phyloP scores from a whole-genome alignment of 129 eudicot species.

The Ambrosia trifida region DNA sequence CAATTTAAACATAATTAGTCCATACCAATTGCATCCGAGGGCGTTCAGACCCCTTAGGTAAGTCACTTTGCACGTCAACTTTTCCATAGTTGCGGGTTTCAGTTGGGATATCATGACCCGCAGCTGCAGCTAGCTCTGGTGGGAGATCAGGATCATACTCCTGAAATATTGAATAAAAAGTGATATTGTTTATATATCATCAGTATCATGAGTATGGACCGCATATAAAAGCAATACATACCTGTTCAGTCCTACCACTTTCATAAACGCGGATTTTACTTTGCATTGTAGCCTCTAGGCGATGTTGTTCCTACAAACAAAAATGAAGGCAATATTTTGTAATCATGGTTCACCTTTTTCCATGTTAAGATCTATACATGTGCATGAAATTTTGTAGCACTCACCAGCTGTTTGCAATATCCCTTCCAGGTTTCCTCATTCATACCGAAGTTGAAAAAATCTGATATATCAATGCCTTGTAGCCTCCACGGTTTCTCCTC shows the following conservation, averaged over 20 bases:
- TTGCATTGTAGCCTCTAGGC: constrained; percentile 93
- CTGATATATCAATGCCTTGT: constrained; percentile 71
- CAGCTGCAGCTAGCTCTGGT: constrained; percentile 99
- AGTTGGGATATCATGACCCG: constrained; percentile 71
- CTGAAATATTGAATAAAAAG: constrained; percentile 35
- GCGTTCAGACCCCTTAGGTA: constrained; percentile 52
- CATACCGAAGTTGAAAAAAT: constrained; percentile 91
- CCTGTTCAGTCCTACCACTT: constrained; percentile 98
- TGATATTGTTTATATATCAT: background rate
- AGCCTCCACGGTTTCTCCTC: constrained; percentile 99
- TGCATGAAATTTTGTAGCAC: constrained; percentile 24
- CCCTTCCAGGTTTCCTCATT: constrained; percentile 97
- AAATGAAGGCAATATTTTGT: constrained; percentile 1
- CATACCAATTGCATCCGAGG: constrained; percentile 71
- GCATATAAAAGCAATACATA: constrained; percentile 33
- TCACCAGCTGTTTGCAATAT: constrained; percentile 91
- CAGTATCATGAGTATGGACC: constrained; percentile 17
- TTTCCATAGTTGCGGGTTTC: constrained; percentile 52
- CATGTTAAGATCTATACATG: constrained; percentile 11
- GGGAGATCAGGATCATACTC: constrained; percentile 99
- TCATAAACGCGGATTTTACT: constrained; percentile 89
- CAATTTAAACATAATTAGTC: background rate
- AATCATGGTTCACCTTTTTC: constrained; percentile 6
- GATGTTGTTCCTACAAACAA: constrained; percentile 78
- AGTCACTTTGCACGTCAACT: constrained; percentile 54